phyloP scores from a whole-genome alignment of 2,329 filamentous ascomycete species.

The Reticulascus tulasneorum region DNA sequence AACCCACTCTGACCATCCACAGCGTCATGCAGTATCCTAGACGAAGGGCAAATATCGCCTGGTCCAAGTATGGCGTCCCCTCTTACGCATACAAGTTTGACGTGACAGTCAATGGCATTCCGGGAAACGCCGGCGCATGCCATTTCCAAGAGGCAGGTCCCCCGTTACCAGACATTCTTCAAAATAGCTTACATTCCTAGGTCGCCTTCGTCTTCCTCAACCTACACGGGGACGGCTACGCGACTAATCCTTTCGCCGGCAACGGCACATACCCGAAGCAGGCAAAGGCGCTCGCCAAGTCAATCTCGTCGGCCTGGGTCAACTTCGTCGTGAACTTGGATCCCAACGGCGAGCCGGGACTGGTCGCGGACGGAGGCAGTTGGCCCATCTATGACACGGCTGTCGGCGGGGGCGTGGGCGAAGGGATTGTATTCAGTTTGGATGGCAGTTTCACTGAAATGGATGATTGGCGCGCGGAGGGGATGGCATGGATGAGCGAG shows the following conservation, averaged over 20 bases:
- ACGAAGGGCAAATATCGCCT: slow-evolving; percentile 22
- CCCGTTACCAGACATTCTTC: background rate
- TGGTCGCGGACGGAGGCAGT: slow-evolving; percentile 1
- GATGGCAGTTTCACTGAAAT: slow-evolving; percentile 20
- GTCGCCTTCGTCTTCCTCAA: slow-evolving; percentile 39
- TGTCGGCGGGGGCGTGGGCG: slow-evolving; percentile 14
- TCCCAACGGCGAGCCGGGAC: slow-evolving; percentile 19
- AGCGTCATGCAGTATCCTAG: slow-evolving; percentile 21
- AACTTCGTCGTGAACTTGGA: slow-evolving; percentile 22
- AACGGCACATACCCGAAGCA: slow-evolving; percentile 19
- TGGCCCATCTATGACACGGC: slow-evolving; percentile 23
- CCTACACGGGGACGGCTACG: slow-evolving; percentile 24
- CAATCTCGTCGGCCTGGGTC: slow-evolving; percentile 27
- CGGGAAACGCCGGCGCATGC: slow-evolving; percentile 17
- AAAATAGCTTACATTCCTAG: slow-evolving; percentile 10
- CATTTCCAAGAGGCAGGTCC: slow-evolving; percentile 35
- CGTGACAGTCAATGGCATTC: slow-evolving; percentile 22
- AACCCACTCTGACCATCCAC: slow-evolving; percentile 5
- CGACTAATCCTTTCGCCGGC: slow-evolving; percentile 25
- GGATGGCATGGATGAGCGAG: slow-evolving; percentile 24
- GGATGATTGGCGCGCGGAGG: slow-evolving; percentile 24
- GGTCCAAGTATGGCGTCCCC: slow-evolving; percentile 20
- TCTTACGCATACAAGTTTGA: slow-evolving; percentile 29
- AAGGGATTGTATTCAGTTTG: slow-evolving; percentile 24
- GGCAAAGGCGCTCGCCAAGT: slow-evolving; percentile 20